These are phyloP conservation scores for Magnolia sinica DNA, from an alignment of 164 flowering plant species.

Conservation along the genomic window DNA sequence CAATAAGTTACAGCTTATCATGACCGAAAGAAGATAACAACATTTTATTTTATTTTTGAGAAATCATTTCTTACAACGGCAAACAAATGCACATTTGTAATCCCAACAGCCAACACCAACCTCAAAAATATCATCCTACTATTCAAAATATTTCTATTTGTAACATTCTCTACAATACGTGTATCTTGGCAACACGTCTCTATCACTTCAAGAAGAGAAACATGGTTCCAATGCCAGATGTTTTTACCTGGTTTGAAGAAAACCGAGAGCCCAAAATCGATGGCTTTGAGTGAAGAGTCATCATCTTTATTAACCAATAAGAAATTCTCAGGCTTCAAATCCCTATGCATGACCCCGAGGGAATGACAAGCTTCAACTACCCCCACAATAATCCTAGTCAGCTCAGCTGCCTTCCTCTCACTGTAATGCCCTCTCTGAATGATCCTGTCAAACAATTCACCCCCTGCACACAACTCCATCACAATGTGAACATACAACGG, in stretches of 20 bases:
- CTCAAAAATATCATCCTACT: not conserved
- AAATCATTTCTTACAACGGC: not conserved
- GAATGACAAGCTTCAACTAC: constrained; percentile 65
- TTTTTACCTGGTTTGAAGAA: constrained; percentile 53
- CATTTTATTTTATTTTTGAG: too few species aligned
- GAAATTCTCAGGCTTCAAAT: constrained; percentile 61
- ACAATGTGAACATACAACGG: constrained; percentile 47
- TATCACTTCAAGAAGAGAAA: not conserved
- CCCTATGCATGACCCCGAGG: constrained; percentile 59
- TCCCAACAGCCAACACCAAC: not conserved
- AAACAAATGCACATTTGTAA: not conserved
- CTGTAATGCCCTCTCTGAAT: constrained; percentile 54
- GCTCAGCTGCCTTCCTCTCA: constrained; percentile 53
- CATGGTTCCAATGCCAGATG: not conserved
- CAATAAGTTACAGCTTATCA: not conserved
- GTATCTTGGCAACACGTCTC: not conserved
- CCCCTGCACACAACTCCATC: constrained; percentile 53
- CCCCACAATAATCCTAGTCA: constrained; percentile 51
- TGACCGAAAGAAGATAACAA: not conserved
- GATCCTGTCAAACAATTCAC: constrained; percentile 64
- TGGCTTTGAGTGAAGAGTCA: constrained; percentile 52
- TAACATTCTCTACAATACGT: not conserved
- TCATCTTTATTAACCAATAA: constrained; percentile 53
- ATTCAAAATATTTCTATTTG: not conserved
- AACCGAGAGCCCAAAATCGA: constrained; percentile 57